phyloP scores from a whole-genome alignment of 176 grass and related monocot genomes.

The Otatea glauca region DNA sequence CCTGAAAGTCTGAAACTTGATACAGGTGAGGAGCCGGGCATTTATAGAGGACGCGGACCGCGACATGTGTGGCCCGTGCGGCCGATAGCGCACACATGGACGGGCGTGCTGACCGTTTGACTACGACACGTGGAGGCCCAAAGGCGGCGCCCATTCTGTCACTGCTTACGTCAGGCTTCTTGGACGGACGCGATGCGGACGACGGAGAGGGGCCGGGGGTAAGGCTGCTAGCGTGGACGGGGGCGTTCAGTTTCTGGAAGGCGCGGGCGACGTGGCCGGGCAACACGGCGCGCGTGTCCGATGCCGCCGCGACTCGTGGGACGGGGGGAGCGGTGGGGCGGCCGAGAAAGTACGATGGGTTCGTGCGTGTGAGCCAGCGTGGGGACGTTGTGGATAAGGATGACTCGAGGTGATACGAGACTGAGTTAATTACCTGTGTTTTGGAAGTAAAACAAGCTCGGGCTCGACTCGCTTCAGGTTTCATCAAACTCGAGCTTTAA shows the following conservation, averaged over 20 bases:
- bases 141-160: slow-evolving; percentile 67
- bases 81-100: slow-evolving; percentile 42
- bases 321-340: background rate
- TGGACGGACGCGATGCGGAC: slow-evolving; percentile 42
- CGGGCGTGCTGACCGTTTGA: slow-evolving; percentile 42
- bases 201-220: background rate
- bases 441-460: no score
- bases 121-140: slow-evolving; percentile 48
- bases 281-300: slow-evolving; percentile 18
- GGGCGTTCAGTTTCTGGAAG: no score
- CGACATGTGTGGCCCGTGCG: slow-evolving; percentile 56
- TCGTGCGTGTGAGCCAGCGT: background rate
- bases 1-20: slow-evolving; percentile 88
- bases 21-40: slow-evolving; percentile 47
- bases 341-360: slow-evolving; percentile 9
- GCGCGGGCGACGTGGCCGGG: no score
- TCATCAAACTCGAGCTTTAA: no score
- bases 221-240: slow-evolving; percentile 40
- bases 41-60: slow-evolving; percentile 52
- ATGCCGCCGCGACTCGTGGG: slow-evolving; percentile 51
- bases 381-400: slow-evolving; percentile 58
- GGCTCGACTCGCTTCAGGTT: no score
- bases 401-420: slow-evolving; percentile 11
- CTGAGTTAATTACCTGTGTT: no score
- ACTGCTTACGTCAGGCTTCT: slow-evolving; percentile 74